A percentile compares a stretch with the other conserved stretches of the same genome.
Conservation (phyloP, 306 rosid species). For the Cyamopsis tetragonoloba region DNA sequence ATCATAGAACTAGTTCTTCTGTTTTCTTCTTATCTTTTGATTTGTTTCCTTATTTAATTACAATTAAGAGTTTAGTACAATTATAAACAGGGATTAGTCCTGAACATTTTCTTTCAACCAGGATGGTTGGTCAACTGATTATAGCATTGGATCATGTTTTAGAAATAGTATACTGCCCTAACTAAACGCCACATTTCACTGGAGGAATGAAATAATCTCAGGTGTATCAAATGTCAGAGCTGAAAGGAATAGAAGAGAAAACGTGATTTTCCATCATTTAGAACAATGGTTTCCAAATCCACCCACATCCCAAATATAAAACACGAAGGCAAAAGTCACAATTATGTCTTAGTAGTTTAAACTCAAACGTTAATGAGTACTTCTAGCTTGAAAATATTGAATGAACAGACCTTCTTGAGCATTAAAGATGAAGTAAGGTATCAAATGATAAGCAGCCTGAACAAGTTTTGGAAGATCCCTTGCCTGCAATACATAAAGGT, state of each 20-base stretch:
- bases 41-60: no score
- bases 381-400: background rate
- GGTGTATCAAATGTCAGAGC: background rate
- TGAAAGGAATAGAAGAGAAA: background rate
- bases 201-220: background rate
- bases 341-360: background rate
- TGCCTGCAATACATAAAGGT: slow-evolving; percentile 54
- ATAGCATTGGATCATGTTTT: background rate
- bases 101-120: background rate
- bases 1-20: no score
- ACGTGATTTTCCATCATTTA: background rate
- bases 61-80: no score
- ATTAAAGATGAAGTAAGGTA: slow-evolving; percentile 88
- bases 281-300: slow-evolving; percentile 1
- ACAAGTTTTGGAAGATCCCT: slow-evolving; percentile 79
- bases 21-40: no score
- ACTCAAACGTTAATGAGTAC: background rate
- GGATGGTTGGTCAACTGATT: background rate
- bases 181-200: background rate
- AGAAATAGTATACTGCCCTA: background rate
- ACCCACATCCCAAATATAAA: background rate
- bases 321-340: background rate
- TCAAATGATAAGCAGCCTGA: slow-evolving; percentile 79
- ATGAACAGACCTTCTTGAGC: slow-evolving; percentile 80
- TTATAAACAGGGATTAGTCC: no score